Conservation (phyloP, 352 stramenopile genomes). For the Plasmopara halstedii region DNA sequence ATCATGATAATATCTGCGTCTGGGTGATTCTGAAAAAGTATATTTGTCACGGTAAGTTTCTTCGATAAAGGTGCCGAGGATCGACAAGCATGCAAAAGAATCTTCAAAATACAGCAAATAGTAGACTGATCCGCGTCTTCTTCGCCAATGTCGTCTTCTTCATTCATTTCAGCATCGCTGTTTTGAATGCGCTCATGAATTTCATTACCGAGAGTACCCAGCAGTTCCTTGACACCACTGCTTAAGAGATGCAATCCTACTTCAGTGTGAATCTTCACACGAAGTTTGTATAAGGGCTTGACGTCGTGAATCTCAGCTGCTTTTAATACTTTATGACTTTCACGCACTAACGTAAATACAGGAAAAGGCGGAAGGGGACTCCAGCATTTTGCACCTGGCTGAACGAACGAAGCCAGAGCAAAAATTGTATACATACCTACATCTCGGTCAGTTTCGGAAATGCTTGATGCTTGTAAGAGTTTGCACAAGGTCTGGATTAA, state of each 20-base stretch:
- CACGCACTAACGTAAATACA: conserved; percentile 36
- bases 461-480: conserved; percentile 39
- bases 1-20: conserved; percentile 40
- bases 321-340: too few species aligned
- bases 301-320: conserved; percentile 18
- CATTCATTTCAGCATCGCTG: conserved; percentile 13
- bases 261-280: conserved; percentile 64
- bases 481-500: conserved; percentile 58
- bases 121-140: conserved; percentile 63
- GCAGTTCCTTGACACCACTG: conserved; percentile 36
- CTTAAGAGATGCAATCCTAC: conserved; percentile 50
- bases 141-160: conserved; percentile 29
- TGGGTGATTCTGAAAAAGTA: conserved; percentile 15
- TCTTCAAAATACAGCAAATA: conserved; percentile 65
- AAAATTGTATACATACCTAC: conserved; percentile 53
- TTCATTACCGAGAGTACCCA: conserved; percentile 43
- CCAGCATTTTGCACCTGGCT: conserved; percentile 58
- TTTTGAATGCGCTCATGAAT: conserved; percentile 25
- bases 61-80: conserved; percentile 57
- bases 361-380: conserved; percentile 47
- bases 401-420: conserved; percentile 59
- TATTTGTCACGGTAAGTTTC: conserved; percentile 35
- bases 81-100: conserved; percentile 55
- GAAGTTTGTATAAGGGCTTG: conserved; percentile 48
- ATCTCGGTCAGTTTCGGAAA: conserved; percentile 31